These are phyloP conservation scores for Cinchona pubescens DNA, from an alignment of 257 asterid genomes.

Conservation along the genomic window DNA sequence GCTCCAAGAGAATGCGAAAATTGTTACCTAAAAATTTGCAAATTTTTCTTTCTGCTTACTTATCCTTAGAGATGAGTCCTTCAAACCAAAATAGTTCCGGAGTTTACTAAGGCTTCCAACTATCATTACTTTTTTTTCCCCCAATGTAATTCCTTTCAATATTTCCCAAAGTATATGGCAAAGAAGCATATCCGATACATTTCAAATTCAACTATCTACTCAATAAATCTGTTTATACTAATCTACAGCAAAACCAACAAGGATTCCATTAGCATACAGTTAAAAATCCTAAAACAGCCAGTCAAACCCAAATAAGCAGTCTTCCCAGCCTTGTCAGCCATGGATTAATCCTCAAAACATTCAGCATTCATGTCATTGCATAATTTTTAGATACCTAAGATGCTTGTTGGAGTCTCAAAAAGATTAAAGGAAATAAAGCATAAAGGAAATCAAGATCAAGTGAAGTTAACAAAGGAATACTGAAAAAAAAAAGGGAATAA, in stretches of 20 bases:
- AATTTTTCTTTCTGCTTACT: not conserved
- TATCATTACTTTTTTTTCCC: too few relatives aligned
- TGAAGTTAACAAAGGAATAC: not conserved
- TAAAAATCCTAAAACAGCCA: not conserved
- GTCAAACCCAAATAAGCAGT: not conserved
- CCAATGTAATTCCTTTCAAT: too few relatives aligned
- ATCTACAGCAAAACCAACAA: not conserved
- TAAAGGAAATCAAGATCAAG: not conserved
- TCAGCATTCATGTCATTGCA: not conserved
- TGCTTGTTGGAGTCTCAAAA: not conserved
- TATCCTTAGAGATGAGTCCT: not conserved
- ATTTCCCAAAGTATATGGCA: too few relatives aligned
- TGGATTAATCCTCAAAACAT: not conserved
- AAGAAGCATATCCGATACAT: too few relatives aligned
- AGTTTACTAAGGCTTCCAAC: too few relatives aligned
- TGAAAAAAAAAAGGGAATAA: not conserved
- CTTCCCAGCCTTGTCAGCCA: not conserved
- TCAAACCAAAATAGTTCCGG: too few relatives aligned
- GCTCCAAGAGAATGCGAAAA: not conserved
- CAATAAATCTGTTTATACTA: not conserved
- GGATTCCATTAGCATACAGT: not conserved
- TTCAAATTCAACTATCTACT: too few relatives aligned
- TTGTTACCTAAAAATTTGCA: not conserved
- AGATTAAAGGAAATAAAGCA: not conserved
- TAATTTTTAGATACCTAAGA: not conserved